Conservation (phyloP, 371 early-diverging fungal species). For the Coemansia sp. region DNA sequence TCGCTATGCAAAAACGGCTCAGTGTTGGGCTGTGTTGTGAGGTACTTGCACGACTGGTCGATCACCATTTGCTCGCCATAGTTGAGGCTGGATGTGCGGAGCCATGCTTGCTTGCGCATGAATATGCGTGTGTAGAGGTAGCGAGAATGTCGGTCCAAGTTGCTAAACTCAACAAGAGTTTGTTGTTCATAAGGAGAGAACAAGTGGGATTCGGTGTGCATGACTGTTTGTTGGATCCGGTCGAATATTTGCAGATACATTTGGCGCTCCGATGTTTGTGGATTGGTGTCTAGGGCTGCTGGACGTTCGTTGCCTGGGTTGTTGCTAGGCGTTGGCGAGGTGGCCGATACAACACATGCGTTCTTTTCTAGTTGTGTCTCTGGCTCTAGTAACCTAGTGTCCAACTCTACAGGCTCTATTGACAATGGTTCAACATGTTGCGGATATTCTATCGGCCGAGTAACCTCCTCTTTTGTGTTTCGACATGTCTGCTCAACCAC, state of each 20-base stretch:
- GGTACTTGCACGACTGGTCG: constrained; percentile 46
- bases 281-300: neutral
- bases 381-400: neutral
- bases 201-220: constrained; percentile 58
- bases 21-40: constrained; percentile 9
- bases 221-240: constrained; percentile 58
- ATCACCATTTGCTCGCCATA: constrained; percentile 41
- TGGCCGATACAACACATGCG: neutral
- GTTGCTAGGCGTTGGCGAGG: neutral
- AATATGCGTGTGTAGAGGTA: constrained; percentile 65
- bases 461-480: neutral
- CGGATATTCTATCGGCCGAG: neutral
- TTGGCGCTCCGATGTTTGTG: constrained; percentile 25
- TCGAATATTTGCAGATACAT: constrained; percentile 52
- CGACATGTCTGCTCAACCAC: neutral
- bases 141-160: constrained; percentile 53
- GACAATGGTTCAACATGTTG: neutral
- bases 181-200: constrained; percentile 57
- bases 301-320: neutral
- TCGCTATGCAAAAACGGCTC: constrained; percentile 32
- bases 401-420: neutral
- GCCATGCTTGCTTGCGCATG: constrained; percentile 61
- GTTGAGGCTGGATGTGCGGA: constrained; percentile 44
- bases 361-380: neutral
- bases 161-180: constrained; percentile 50